phyloP scores from a whole-genome alignment of 2,329 filamentous ascomycete genomes.

The Cladosporium austrohemisphaericum region DNA sequence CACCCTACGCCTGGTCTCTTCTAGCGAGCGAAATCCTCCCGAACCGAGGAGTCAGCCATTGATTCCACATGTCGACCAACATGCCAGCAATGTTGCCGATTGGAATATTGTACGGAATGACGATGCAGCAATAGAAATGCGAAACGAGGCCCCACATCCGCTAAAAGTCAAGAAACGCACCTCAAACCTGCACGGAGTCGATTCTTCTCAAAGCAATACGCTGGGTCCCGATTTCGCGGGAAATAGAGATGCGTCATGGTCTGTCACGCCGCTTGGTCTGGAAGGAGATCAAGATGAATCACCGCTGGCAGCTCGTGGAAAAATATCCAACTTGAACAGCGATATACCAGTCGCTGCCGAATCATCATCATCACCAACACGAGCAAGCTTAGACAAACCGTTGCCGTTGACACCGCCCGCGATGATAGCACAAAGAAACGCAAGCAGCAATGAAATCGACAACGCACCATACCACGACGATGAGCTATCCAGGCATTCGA shows the following conservation, averaged over 20 bases:
- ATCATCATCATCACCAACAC: neutral
- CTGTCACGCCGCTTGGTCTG: neutral
- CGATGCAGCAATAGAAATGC: neutral
- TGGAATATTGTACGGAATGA: constrained; percentile 11
- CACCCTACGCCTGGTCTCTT: neutral
- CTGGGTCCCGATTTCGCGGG: neutral
- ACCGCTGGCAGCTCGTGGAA: neutral
- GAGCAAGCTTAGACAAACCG: constrained; percentile 25
- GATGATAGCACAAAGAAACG: neutral
- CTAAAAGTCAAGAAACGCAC: constrained; percentile 5
- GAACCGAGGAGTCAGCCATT: constrained; percentile 4
- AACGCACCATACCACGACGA: neutral
- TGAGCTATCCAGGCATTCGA: neutral
- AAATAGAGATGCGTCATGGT: constrained; percentile 4
- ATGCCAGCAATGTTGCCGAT: constrained; percentile 10
- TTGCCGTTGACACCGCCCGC: constrained; percentile 20
- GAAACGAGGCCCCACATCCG: neutral
- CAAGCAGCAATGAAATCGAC: neutral
- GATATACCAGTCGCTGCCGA: neutral
- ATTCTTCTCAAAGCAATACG: neutral
- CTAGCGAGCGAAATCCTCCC: too few relatives aligned
- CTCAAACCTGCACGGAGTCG: neutral
- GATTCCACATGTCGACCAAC: constrained; percentile 9
- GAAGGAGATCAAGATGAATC: neutral
- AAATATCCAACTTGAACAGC: neutral